A percentile compares a stretch with the other conserved stretches of the same genome.
Conservation (phyloP, 2,329 filamentous ascomycete genomes). For the Claviceps africana region DNA sequence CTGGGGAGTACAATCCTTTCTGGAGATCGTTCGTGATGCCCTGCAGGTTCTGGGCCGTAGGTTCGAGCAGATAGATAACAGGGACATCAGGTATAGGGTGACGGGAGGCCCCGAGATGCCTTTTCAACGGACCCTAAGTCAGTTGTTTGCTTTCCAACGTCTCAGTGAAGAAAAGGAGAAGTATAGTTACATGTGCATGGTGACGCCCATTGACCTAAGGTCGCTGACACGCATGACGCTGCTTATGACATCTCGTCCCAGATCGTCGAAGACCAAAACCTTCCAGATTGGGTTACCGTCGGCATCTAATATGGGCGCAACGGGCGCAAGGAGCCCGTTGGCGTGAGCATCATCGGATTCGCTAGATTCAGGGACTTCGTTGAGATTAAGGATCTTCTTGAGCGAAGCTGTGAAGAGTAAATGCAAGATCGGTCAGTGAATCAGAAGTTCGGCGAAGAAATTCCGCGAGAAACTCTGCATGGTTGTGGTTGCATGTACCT, state of each 20-base stretch:
- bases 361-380: constrained; percentile 52
- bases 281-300: constrained; percentile 96
- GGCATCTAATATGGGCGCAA: constrained; percentile 68
- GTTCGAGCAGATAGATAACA: constrained; percentile 91
- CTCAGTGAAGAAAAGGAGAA: not conserved
- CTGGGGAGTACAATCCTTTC: constrained; percentile 77
- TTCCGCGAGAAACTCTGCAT: not conserved
- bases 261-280: constrained; percentile 85
- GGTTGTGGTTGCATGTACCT: constrained; percentile 16
- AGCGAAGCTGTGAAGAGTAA: constrained; percentile 54
- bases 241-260: constrained; percentile 88
- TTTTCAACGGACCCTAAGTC: constrained; percentile 16
- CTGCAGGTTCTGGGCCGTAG: constrained; percentile 65
- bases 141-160: not conserved
- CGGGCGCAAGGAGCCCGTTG: constrained; percentile 51
- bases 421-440: constrained; percentile 1
- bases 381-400: constrained; percentile 90
- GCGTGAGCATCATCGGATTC: constrained; percentile 48
- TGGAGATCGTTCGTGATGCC: constrained; percentile 75
- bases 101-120: constrained; percentile 66
- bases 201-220: constrained; percentile 84
- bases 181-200: constrained; percentile 67
- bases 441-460: not conserved
- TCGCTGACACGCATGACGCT: constrained; percentile 91
- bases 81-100: constrained; percentile 93